These are phyloP conservation scores for Vickermania spadyakhi DNA, from an alignment of 208 protist species.

Conservation along the genomic window DNA sequence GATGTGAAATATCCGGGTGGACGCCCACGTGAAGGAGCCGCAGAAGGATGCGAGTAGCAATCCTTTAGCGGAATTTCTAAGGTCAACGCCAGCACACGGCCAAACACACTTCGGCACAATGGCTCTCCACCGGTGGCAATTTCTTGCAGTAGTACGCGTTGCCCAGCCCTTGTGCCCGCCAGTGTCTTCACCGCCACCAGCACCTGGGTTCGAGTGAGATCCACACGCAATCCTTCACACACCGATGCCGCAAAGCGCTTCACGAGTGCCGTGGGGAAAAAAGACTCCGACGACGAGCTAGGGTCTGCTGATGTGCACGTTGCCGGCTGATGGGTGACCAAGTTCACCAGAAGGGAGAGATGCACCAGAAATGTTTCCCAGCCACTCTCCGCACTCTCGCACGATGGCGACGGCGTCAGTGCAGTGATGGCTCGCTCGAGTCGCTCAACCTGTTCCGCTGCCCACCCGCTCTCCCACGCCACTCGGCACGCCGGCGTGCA, in stretches of 20 bases:
- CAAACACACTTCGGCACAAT: slow-evolving; percentile 50
- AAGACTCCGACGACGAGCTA: not conserved
- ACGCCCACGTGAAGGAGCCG: not conserved
- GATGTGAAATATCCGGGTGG: no score
- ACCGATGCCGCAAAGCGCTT: slow-evolving; percentile 24
- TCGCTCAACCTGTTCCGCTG: slow-evolving; percentile 3
- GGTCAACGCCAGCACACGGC: slow-evolving; percentile 44
- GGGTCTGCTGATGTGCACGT: not conserved
- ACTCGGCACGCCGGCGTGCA: slow-evolving; percentile 12
- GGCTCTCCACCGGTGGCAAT: slow-evolving; percentile 36
- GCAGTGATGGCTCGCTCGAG: slow-evolving; percentile 3
- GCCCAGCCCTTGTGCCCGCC: slow-evolving; percentile 29
- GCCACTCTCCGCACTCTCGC: slow-evolving; percentile 13
- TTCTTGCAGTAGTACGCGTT: slow-evolving; percentile 46
- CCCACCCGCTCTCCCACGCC: slow-evolving; percentile 13
- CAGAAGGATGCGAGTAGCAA: not conserved
- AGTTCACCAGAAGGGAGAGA: slow-evolving; percentile 37
- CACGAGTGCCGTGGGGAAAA: slow-evolving; percentile 9
- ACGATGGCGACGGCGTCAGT: slow-evolving; percentile 7
- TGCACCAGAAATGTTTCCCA: slow-evolving; percentile 12
- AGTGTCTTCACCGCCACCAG: slow-evolving; percentile 22
- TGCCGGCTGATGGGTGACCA: slow-evolving; percentile 17
- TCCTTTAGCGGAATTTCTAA: slow-evolving; percentile 19
- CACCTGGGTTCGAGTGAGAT: slow-evolving; percentile 17
- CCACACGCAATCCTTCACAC: slow-evolving; percentile 22